A percentile compares a stretch with the other conserved stretches of the same genome.
Evolutionary conservation across 768 basidiomycete species (phyloP).

Genomic region (Tulasnella sp.): DNA sequence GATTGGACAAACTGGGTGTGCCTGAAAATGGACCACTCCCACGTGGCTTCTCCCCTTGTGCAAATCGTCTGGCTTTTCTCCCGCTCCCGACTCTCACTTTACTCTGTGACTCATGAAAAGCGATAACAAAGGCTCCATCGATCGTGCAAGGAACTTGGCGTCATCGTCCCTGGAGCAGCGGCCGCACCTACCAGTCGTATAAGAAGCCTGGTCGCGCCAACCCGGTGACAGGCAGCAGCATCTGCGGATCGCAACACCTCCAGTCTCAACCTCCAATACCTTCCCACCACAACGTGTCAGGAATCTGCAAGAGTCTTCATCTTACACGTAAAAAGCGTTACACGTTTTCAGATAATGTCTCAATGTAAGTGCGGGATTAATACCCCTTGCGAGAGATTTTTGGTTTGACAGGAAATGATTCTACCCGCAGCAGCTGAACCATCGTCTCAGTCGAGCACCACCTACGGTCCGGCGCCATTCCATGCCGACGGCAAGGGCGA

Average conservation of each 20-base stretch:
- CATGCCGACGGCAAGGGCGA: conserved; percentile 34
- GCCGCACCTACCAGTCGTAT: background rate
- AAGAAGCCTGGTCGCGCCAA: background rate
- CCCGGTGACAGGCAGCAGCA: background rate
- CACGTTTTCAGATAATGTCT: background rate
- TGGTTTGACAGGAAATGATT: background rate
- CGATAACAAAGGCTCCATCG: background rate
- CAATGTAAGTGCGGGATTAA: background rate
- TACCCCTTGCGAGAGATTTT: background rate
- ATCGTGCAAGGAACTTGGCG: background rate
- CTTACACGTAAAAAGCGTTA: background rate
- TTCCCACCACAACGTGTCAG: background rate
- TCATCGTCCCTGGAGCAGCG: background rate
- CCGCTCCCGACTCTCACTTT: background rate
- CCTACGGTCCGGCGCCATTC: conserved; percentile 8
- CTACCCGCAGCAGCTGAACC: background rate
- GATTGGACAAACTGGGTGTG: background rate
- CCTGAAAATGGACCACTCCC: background rate
- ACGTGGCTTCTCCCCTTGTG: background rate
- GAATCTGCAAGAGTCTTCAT: background rate
- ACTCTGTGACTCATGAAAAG: background rate
- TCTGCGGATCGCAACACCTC: too few species aligned
- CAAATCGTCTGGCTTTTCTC: background rate
- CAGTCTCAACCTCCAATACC: background rate
- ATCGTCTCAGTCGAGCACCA: background rate